phyloP scores from a whole-genome alignment of 108 stramenopile species.

The Cyclotella baltica region DNA sequence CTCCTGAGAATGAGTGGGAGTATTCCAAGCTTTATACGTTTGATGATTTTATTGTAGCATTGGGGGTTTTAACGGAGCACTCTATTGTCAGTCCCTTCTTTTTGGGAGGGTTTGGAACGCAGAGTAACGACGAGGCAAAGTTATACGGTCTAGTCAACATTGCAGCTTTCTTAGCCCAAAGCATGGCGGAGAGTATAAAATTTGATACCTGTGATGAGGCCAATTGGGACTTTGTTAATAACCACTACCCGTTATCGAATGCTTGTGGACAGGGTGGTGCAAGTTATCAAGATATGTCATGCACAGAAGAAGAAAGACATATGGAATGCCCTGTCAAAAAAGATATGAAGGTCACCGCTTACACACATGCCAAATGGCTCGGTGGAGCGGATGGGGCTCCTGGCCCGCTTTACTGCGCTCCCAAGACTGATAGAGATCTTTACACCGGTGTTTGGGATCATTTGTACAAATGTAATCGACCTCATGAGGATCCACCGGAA shows the following conservation, averaged over 20 bases:
- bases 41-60: conserved; percentile 14
- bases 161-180: background rate
- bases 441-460: conserved; percentile 13
- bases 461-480: conserved; percentile 14
- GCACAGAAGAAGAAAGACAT: background rate
- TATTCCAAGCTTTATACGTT: conserved; percentile 8
- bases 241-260: conserved; percentile 12
- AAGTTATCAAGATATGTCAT: conserved; percentile 11
- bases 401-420: conserved; percentile 2
- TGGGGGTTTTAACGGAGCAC: conserved; percentile 11
- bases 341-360: conserved; percentile 5
- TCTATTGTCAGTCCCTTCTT: conserved; percentile 2
- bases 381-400: conserved; percentile 15
- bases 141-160: conserved; percentile 10
- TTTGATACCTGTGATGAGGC: conserved; percentile 16
- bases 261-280: conserved; percentile 5
- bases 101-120: conserved; percentile 7
- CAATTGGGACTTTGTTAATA: conserved; percentile 13
- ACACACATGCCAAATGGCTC: background rate
- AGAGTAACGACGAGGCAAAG: background rate
- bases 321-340: conserved; percentile 10
- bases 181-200: conserved; percentile 10
- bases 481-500: conserved; percentile 14
- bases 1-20: conserved; percentile 12
- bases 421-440: background rate